These are phyloP conservation scores for Castanea crenata DNA, from an alignment of 306 rosid genomes.

Conservation along the genomic window DNA sequence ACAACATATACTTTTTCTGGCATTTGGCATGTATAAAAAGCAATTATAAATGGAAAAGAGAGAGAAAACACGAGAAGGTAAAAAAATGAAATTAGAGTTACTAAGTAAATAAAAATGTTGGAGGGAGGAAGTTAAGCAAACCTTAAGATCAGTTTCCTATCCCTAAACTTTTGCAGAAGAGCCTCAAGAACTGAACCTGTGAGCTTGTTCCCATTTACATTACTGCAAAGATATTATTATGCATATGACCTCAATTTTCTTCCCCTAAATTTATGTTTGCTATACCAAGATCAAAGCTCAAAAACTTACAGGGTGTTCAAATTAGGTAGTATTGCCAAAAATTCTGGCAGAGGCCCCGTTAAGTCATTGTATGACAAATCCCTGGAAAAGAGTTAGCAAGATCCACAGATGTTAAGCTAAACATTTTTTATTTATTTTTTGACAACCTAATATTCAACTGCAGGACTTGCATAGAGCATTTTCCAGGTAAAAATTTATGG, in stretches of 20 bases:
- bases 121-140: not conserved
- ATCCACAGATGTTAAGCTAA: too few relatives aligned
- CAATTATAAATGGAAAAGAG: not conserved
- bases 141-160: not conserved
- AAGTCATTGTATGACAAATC: conserved; percentile 47
- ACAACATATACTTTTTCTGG: not conserved
- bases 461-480: not conserved
- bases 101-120: not conserved
- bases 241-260: too few relatives aligned
- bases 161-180: conserved; percentile 7
- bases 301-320: conserved; percentile 32
- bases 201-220: conserved; percentile 22
- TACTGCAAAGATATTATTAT: not conserved
- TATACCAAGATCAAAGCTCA: not conserved
- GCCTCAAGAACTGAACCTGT: conserved; percentile 19
- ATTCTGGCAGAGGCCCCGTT: conserved; percentile 31
- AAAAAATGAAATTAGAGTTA: not conserved
- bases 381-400: conserved; percentile 12
- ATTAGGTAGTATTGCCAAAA: conserved; percentile 17
- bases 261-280: not conserved
- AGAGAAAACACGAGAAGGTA: too few relatives aligned
- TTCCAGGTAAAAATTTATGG: not conserved
- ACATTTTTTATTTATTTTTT: too few relatives aligned
- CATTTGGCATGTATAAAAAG: not conserved
- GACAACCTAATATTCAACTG: not conserved